These are phyloP conservation scores for Ceratobasidium theobromae DNA, from an alignment of 1,284 basidiomycete genomes.

Conservation along the genomic window DNA sequence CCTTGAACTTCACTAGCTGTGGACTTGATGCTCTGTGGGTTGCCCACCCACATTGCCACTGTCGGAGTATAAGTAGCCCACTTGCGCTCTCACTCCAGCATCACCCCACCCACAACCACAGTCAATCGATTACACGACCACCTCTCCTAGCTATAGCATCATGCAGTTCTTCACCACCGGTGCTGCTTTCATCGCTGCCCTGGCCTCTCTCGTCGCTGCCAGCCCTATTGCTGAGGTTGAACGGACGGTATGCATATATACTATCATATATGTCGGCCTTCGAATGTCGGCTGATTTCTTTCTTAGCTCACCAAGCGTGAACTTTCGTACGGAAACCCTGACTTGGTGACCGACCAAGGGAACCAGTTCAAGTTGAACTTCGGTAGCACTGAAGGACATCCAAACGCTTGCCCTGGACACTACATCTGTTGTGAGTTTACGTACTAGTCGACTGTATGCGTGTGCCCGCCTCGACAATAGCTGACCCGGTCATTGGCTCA, in stretches of 20 bases:
- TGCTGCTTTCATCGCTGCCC: background rate
- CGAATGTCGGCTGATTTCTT: too few species aligned
- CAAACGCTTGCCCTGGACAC: slow-evolving; percentile 25
- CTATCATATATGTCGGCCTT: background rate
- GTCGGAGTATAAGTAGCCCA: too few species aligned
- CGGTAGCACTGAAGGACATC: slow-evolving; percentile 22
- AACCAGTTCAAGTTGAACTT: slow-evolving; percentile 29
- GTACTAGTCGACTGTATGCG: background rate
- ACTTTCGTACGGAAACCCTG: slow-evolving; percentile 15
- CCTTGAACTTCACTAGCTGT: too few species aligned
- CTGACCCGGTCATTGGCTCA: background rate
- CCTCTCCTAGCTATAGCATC: too few species aligned
- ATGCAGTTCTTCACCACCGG: slow-evolving; percentile 1
- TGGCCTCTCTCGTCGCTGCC: background rate
- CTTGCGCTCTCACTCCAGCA: too few species aligned
- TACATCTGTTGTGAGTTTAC: slow-evolving; percentile 25
- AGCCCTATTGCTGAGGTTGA: background rate
- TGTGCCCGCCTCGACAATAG: background rate
- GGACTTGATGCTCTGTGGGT: too few species aligned
- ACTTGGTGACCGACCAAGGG: slow-evolving; percentile 26
- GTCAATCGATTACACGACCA: background rate
- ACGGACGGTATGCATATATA: background rate
- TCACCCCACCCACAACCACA: background rate
- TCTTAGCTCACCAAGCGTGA: slow-evolving; percentile 16
- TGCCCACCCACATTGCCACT: too few species aligned